These are phyloP conservation scores for Primulina eburnea DNA, from an alignment of 257 asterid genomes.

Conservation along the genomic window DNA sequence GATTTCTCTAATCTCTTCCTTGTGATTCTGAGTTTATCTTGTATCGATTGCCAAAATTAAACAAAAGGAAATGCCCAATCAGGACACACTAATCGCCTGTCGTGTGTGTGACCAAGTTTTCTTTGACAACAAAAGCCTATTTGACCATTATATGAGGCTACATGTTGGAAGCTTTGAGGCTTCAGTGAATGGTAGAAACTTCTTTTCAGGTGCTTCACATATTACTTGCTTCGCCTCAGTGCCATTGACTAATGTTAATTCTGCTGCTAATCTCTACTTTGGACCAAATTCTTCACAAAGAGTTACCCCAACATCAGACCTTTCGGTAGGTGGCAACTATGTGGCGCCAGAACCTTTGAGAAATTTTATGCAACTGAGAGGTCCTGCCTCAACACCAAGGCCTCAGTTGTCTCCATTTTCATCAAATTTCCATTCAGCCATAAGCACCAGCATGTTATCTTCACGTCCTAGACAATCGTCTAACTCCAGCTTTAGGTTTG, in stretches of 20 bases:
- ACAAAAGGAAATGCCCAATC: slow-evolving; percentile 13
- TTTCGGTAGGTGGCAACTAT: background rate
- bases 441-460: background rate
- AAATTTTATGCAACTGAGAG: slow-evolving; percentile 3
- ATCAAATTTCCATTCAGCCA: slow-evolving; percentile 3
- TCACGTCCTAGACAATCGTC: slow-evolving; percentile 8
- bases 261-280: background rate
- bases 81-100: slow-evolving; percentile 26
- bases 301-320: background rate
- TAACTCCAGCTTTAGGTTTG: slow-evolving; percentile 8
- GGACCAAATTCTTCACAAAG: background rate
- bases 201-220: slow-evolving; percentile 11
- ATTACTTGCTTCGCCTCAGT: background rate
- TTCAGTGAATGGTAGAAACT: slow-evolving; percentile 1
- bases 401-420: slow-evolving; percentile 14
- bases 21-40: slow-evolving; percentile 6
- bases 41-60: background rate
- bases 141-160: slow-evolving; percentile 22
- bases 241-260: slow-evolving; percentile 13
- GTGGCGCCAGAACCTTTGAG: background rate
- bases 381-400: slow-evolving; percentile 2
- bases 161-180: slow-evolving; percentile 6
- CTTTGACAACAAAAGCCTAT: slow-evolving; percentile 23
- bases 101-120: slow-evolving; percentile 26
- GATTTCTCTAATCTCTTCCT: background rate